Evolutionary conservation across 495 filamentous ascomycete species (phyloP), one percentile per base, ranked within the genome.

Genomic region (Talaromyces ruber): DNA sequence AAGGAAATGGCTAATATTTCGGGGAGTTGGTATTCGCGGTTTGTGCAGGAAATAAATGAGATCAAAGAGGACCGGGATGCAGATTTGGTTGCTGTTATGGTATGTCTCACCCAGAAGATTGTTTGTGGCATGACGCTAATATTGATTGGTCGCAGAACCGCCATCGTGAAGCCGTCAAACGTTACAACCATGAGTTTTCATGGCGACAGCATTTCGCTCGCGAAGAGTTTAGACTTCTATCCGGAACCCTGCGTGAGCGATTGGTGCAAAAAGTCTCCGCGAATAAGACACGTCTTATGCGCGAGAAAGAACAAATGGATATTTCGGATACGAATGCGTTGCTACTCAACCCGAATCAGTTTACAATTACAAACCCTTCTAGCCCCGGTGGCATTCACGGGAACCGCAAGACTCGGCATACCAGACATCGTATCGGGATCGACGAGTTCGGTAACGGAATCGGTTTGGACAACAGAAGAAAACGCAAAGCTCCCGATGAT

Each of bases 311-410:
- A 64, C 74, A 86, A 68, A 72, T 95, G 37, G 94, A 98, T 64
- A 90, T 97, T 37, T 84, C 87, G 14, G 95, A 98, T 67, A 88
- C 84, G 62, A 95, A 89, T 65, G 90, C 94, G 12, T 82, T 95
- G 5, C 85, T 97, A 30, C 83, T 96, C 6, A 91, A 98, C 67
- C 93, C 95, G 14, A 93, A 88, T 64, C 94, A 98, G 69, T 97
- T 92, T 74, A 89, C 87, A 72, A 84, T 96, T 62, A 86, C 85
- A 65, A 89, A 90, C 70, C 86, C 86, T 26, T 77, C 88, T 16
- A 92, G 89, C 70, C 90, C 92, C 11, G 89, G 92, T 53, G 89
- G 89, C 34, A 78, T 88, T 24, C 89, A 92, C 67, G 85, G 84
- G 63, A 91, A 91, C 66, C 82, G 93, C 58, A 89, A 92, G 62